A percentile compares a stretch with the other conserved stretches of the same genome.
Conservation (phyloP, 306 rosid species). For the Prunus kanzakura region DNA sequence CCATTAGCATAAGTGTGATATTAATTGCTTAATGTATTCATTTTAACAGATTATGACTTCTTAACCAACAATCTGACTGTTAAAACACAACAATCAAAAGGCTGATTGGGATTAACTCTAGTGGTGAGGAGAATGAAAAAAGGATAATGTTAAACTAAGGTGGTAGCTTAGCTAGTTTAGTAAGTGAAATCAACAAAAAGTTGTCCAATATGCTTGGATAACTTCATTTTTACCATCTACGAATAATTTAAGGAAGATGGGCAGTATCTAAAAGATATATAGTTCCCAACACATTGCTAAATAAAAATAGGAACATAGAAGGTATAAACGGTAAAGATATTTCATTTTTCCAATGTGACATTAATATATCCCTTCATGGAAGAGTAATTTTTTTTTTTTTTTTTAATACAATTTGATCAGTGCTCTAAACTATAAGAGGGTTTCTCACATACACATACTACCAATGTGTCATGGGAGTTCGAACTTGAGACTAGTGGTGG, state of each 20-base stretch:
- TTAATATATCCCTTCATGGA: too few relatives aligned
- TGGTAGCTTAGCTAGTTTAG: not conserved
- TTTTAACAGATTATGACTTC: not conserved
- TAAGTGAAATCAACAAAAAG: not conserved
- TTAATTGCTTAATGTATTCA: not conserved
- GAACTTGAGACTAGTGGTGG: rapidly evolving
- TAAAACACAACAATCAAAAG: not conserved
- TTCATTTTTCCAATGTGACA: too few relatives aligned
- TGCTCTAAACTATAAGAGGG: too few relatives aligned
- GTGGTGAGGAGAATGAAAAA: too few relatives aligned
- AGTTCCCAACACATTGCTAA: not conserved
- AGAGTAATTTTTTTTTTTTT: too few relatives aligned
- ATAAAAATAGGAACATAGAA: not conserved
- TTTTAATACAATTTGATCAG: rapidly evolving
- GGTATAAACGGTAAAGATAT: not conserved
- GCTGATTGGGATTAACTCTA: too few relatives aligned
- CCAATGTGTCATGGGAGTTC: too few relatives aligned
- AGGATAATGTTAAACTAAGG: not conserved
- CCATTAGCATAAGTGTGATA: not conserved
- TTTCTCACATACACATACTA: too few relatives aligned
- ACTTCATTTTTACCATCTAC: not conserved
- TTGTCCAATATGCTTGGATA: not conserved
- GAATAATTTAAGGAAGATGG: too few relatives aligned
- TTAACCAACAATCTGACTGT: not conserved
- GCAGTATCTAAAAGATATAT: too few relatives aligned